A percentile compares a stretch with the other conserved stretches of the same genome.
Evolutionary conservation across 164 flowering plant genomes (phyloP).

Genomic region (Litsea cubeba): DNA sequence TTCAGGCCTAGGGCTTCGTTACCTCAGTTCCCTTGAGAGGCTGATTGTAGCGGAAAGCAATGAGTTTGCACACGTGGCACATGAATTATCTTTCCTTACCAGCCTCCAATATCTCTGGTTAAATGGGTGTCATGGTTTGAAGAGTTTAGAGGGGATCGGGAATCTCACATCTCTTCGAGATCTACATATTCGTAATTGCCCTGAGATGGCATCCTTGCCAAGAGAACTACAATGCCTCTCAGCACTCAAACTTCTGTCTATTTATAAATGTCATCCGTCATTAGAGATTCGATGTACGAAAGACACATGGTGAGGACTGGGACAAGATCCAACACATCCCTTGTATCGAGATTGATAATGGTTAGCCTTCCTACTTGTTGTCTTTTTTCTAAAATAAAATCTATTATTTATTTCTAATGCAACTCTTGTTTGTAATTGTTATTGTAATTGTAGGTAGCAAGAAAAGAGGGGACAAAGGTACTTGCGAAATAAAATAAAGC

Average conservation of each 20-base stretch:
- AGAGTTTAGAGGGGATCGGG: background rate
- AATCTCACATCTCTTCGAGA: background rate
- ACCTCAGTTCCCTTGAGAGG: background rate
- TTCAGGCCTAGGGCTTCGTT: slow-evolving; percentile 10
- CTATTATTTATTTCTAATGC: no score
- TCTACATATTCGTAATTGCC: rapidly evolving
- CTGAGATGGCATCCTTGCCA: background rate
- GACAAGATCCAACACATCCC: background rate
- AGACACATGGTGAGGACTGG: slow-evolving; percentile 1
- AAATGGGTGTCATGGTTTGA: background rate
- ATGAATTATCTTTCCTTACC: background rate
- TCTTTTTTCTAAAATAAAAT: no score
- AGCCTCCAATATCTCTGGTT: rapidly evolving
- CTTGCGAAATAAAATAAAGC: no score
- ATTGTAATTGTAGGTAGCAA: no score
- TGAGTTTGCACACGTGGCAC: background rate
- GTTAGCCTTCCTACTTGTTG: no score
- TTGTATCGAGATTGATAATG: no score
- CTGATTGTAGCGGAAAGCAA: background rate
- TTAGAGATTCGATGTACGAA: background rate
- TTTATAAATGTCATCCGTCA: rapidly evolving
- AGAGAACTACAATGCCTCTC: background rate
- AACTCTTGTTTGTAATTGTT: no score
- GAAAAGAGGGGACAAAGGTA: no score
- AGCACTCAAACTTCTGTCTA: background rate